These are phyloP conservation scores for Quercus tomentella DNA, from an alignment of 331 rosid genomes.

Conservation along the genomic window DNA sequence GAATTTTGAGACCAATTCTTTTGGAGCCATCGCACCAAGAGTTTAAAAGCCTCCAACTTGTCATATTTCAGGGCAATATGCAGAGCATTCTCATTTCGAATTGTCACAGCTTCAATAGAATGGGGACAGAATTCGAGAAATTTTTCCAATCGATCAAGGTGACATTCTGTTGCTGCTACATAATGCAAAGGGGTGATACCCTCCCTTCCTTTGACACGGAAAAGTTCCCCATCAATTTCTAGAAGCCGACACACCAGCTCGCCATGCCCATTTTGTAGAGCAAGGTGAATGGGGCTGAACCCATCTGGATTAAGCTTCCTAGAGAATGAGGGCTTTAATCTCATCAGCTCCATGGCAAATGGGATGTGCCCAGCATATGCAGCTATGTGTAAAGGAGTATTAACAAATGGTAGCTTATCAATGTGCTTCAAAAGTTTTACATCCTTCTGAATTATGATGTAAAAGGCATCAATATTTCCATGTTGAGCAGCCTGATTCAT, in stretches of 20 bases:
- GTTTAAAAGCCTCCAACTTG: constrained; percentile 7
- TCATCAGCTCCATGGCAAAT: constrained; percentile 35
- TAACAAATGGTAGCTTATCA: constrained; percentile 15
- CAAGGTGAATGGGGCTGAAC: constrained; percentile 32
- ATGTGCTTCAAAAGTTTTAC: constrained; percentile 13
- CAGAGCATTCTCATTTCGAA: constrained; percentile 27
- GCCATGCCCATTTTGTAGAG: constrained; percentile 18
- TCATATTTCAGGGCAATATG: constrained; percentile 27
- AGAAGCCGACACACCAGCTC: constrained; percentile 13
- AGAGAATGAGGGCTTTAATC: constrained; percentile 33
- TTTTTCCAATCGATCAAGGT: background rate
- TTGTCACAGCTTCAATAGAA: constrained; percentile 25
- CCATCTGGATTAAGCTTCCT: constrained; percentile 40
- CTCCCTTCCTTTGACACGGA: constrained; percentile 31
- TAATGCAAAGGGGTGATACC: constrained; percentile 38
- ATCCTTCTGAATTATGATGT: constrained; percentile 20
- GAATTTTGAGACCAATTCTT: background rate
- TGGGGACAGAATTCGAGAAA: constrained; percentile 25
- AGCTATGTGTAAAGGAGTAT: constrained; percentile 39
- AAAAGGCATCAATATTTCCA: constrained; percentile 29
- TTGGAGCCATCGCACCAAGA: constrained; percentile 10
- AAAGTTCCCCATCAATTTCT: constrained; percentile 15
- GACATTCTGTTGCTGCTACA: constrained; percentile 7
- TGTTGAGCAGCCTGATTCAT: constrained; percentile 1
- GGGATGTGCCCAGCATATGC: constrained; percentile 18